Evolutionary conservation across 768 basidiomycete genomes (phyloP), one percentile per base, ranked within the genome.

Genomic region (Calvatia gigantea): DNA sequence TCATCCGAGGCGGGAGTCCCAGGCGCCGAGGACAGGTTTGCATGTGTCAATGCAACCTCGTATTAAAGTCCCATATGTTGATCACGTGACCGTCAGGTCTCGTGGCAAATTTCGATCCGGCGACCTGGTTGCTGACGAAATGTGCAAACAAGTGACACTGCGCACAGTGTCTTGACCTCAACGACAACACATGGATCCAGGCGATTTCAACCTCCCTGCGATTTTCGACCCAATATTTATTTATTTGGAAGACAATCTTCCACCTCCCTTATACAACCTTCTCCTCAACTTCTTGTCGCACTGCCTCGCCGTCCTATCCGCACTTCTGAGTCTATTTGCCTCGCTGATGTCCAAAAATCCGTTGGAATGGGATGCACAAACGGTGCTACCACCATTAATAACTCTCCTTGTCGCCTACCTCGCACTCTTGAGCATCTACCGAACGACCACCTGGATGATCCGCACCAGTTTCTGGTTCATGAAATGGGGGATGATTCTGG

Each of bases 391-490:
- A 6, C 90, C 90, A 0, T 70, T 91, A 64, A 81, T 93, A 64
- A 86, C 81, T 57, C 68, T 92, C 28, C 68, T 91, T 49, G 77
- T 80, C 4, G 85, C 88, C 17, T 93, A 92, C 69, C 76, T 91
- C 57, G 87, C 88, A 3, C 74, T 93, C n/a, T 58, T 85, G 38
- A 89, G 84, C 65, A 69, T 91, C 50, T 91, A 91, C 70, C 86
- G 88, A 57, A 91, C 91, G 4, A 85, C 89, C 11, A 78, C 77
- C 21, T 91, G 87, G 85, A 75, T 87, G 62, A 70, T 91, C 59
- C 80, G 87, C 57, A 82, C 81, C 31, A 73, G 70, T 25, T 67
- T 90, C 60, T 90, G 81, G 76, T 78, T 89, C 62, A 66, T 88
- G 62, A 93, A 93, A 70, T 93, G 90, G 90, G 86, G 85, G 21